These are phyloP conservation scores for Tripterygium wilfordii DNA, from an alignment of 177 flowering plant genomes.

Conservation along the genomic window DNA sequence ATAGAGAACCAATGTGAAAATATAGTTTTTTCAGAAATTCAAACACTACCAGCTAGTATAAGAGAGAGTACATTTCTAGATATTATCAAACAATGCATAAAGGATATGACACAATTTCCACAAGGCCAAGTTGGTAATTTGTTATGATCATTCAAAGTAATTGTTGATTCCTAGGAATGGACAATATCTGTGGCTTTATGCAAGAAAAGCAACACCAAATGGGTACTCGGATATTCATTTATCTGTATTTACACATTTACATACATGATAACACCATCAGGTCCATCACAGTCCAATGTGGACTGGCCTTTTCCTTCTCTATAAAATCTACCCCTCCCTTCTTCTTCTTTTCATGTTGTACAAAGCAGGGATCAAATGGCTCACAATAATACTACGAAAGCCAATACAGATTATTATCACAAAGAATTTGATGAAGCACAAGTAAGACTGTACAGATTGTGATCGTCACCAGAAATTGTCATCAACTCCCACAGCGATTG, in stretches of 20 bases:
- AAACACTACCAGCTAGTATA: too few relatives aligned
- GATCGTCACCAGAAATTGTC: slow-evolving; percentile 58
- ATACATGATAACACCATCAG: slow-evolving; percentile 12
- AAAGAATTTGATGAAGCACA: slow-evolving; percentile 25
- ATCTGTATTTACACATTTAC: slow-evolving; percentile 12
- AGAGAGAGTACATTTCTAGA: too few relatives aligned
- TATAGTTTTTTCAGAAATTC: too few relatives aligned
- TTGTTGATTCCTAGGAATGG: too few relatives aligned
- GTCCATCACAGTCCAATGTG: slow-evolving; percentile 37
- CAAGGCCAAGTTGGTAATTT: too few relatives aligned
- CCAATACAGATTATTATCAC: slow-evolving; percentile 17
- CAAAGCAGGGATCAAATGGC: slow-evolving; percentile 23
- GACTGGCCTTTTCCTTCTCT: slow-evolving; percentile 17
- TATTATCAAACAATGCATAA: too few relatives aligned
- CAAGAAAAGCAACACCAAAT: slow-evolving; percentile 4
- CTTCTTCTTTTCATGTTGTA: slow-evolving; percentile 17
- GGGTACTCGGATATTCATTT: slow-evolving; percentile 4
- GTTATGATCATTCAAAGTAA: too few relatives aligned
- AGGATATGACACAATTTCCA: too few relatives aligned
- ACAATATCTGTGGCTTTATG: too few relatives aligned
- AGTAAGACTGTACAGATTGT: slow-evolving; percentile 42
- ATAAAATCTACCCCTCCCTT: slow-evolving; percentile 1
- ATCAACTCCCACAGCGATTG: slow-evolving; percentile 37
- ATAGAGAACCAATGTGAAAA: too few relatives aligned
- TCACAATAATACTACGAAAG: too few relatives aligned